These are phyloP conservation scores for Aspergillus glaucus DNA, from an alignment of 2,329 filamentous ascomycete species.

Conservation along the genomic window DNA sequence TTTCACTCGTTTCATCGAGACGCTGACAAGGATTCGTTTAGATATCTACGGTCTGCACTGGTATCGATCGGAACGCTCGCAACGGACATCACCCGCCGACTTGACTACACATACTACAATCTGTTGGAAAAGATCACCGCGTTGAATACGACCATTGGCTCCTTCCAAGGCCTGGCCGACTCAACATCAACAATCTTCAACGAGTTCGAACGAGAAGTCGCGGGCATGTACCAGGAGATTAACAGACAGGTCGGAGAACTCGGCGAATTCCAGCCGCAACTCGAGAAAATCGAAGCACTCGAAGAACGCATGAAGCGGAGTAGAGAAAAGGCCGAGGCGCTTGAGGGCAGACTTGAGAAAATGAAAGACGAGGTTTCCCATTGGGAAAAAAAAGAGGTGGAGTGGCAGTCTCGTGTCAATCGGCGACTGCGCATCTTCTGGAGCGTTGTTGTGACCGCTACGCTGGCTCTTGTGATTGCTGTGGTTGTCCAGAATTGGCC, in stretches of 20 bases:
- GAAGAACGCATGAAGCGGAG: slow-evolving; percentile 35
- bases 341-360: slow-evolving; percentile 33
- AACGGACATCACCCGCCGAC: slow-evolving; percentile 39
- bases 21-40: slow-evolving; percentile 7
- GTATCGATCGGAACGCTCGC: slow-evolving; percentile 31
- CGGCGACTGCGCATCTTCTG: slow-evolving; percentile 36
- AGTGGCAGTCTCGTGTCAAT: slow-evolving; percentile 36
- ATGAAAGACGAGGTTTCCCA: slow-evolving; percentile 35
- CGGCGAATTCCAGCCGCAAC: slow-evolving; percentile 33
- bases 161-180: slow-evolving; percentile 36
- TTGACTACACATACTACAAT: slow-evolving; percentile 46
- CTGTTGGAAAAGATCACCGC: slow-evolving; percentile 39
- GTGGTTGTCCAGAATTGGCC: slow-evolving; percentile 24
- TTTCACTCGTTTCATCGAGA: not conserved
- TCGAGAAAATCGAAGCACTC: slow-evolving; percentile 29
- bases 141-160: slow-evolving; percentile 34
- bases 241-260: slow-evolving; percentile 33
- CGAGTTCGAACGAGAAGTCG: slow-evolving; percentile 33
- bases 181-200: slow-evolving; percentile 30
- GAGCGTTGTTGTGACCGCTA: slow-evolving; percentile 20
- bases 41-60: slow-evolving; percentile 29
- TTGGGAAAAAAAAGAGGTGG: slow-evolving; percentile 38
- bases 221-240: slow-evolving; percentile 31
- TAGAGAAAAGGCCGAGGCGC: slow-evolving; percentile 26
- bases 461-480: slow-evolving; percentile 25